Base-by-base conservation (phyloP, 805 yeast genomes). In the Candida rishiriensis region DNA sequence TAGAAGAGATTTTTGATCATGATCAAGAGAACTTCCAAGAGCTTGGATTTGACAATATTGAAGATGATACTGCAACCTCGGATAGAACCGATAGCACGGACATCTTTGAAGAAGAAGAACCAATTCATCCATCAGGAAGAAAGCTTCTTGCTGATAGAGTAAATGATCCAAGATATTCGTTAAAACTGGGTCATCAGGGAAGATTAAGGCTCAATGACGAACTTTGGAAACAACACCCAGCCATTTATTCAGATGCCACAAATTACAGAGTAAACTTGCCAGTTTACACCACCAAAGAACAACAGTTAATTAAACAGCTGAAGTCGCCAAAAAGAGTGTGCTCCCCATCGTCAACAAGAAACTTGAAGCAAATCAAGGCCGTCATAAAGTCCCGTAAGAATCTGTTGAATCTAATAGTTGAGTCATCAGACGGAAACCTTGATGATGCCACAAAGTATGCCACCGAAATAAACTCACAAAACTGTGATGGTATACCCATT, bases 371-470 rank as follows among this genome's bases (percentile, higher is more conserved):
- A 29, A 52, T 59, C 3, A 68, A 55, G 49, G 70, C 80, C 3
- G 60, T 54, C 12, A 51, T 66, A 17, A 64, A 57, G 42, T 49
- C 54, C 10, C 51, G 66, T 17, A 55, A 51, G 38, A 57, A 60
- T 42, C 43, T 60, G n/a, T 44, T 69, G 29, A 78, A 78, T 38
- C 70, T 73, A 52, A 63, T 81, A 37, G 85, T 82, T 29, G 83
- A 81, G 50, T 72, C 85, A 6, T 75, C 79, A 55, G 78, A 81
- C 33, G 85, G 86, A 0, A 67, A 66, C 44, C 54, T 79, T 13
- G 73, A 72, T 50, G 87, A 82, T 54, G 86, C 87, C 10, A 81
- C 87, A 3, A 75, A 72, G 51, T 81, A 76, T 60, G 88, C 85
- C 2, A 82, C 88, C 1, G 86, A 81, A 57, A 68, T 82, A 44